Percentiles rank a stretch among this genome's conserved stretches.
These are phyloP conservation scores for Trametes cinnabarina DNA, from an alignment of 768 basidiomycete species.

Conservation along the genomic window DNA sequence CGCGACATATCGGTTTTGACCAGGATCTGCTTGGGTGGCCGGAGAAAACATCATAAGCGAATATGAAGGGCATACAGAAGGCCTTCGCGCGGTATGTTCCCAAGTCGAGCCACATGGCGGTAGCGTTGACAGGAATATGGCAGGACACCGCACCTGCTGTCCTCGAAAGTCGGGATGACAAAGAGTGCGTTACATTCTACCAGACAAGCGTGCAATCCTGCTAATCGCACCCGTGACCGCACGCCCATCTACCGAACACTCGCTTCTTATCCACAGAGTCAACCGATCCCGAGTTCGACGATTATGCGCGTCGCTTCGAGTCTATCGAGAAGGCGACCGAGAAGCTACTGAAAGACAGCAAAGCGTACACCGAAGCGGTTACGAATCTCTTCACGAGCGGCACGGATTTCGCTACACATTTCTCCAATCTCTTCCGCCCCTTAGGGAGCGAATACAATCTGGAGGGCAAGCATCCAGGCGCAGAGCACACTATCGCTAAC, in stretches of 20 bases:
- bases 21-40: background rate
- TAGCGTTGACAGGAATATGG: background rate
- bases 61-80: conserved; percentile 31
- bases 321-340: conserved; percentile 78
- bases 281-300: conserved; percentile 86
- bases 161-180: conserved; percentile 83
- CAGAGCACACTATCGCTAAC: conserved; percentile 74
- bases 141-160: conserved; percentile 90
- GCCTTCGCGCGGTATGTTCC: conserved; percentile 30
- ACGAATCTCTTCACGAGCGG: conserved; percentile 67
- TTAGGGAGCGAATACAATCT: conserved; percentile 77
- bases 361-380: conserved; percentile 82
- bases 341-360: conserved; percentile 90
- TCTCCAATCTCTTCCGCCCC: conserved; percentile 60
- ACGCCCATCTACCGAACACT: background rate
- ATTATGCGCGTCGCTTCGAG: conserved; percentile 75
- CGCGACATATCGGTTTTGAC: background rate
- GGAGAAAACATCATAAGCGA: background rate
- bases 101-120: background rate
- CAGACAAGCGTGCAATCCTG: background rate
- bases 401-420: conserved; percentile 62
- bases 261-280: conserved; percentile 51
- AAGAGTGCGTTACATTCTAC: conserved; percentile 61
- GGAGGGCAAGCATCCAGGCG: conserved; percentile 72
- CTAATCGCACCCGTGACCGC: conserved; percentile 24